Evolutionary conservation across 2,329 filamentous ascomycete species (phyloP).

Genomic region (Paraphoma chrysanthemicola): DNA sequence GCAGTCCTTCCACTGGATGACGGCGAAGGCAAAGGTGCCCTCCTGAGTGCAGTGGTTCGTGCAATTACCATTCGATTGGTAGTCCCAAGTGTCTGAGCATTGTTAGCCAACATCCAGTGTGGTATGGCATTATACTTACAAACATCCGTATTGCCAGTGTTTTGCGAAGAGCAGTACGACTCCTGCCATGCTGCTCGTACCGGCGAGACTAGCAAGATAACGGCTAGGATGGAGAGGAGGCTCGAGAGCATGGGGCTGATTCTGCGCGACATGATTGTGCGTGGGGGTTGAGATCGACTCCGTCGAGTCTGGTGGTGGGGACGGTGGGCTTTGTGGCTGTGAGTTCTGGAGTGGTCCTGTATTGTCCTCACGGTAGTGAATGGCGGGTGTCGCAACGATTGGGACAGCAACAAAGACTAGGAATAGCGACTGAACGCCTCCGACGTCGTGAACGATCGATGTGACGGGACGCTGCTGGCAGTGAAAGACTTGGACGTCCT

Average conservation of each 20-base stretch:
- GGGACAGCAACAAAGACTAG: constrained; percentile 13
- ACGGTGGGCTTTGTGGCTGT: background rate
- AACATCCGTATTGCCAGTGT: constrained; percentile 44
- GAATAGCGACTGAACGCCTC: constrained; percentile 35
- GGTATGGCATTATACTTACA: constrained; percentile 39
- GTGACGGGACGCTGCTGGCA: constrained; percentile 1
- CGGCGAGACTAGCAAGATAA: constrained; percentile 21
- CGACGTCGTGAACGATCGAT: constrained; percentile 15
- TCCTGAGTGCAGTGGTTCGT: constrained; percentile 62
- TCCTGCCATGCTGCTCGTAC: constrained; percentile 27
- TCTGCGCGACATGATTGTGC: constrained; percentile 20
- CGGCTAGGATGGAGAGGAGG: constrained; percentile 25
- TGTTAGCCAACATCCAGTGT: constrained; percentile 9
- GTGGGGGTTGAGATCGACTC: constrained; percentile 3
- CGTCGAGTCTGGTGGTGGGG: constrained; percentile 5
- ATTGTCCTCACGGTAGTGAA: constrained; percentile 10
- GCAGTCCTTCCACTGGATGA: constrained; percentile 70
- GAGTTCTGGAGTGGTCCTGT: constrained; percentile 2
- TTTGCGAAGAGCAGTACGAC: constrained; percentile 55
- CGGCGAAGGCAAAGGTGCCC: constrained; percentile 67
- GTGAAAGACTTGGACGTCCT: constrained; percentile 1
- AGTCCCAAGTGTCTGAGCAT: constrained; percentile 34
- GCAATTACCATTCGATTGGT: constrained; percentile 75
- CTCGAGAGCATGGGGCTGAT: constrained; percentile 13
- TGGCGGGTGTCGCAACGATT: constrained; percentile 7